Evolutionary conservation across 2,329 filamentous ascomycete genomes (phyloP).

Genomic region (Rutstroemia sp.): DNA sequence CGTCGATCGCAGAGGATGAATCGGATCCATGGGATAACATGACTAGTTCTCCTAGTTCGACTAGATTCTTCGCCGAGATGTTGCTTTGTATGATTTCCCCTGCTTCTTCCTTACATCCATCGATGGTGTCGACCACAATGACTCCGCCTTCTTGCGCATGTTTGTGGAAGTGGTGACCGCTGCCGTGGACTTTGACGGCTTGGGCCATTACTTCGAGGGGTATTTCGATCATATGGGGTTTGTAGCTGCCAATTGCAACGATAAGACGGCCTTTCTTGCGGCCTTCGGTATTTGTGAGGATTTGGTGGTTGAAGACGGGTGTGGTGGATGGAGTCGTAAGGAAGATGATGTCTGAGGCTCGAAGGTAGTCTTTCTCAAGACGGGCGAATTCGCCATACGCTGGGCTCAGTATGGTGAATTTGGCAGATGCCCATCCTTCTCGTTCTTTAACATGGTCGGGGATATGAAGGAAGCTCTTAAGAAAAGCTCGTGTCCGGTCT

Average conservation of each 20-base stretch:
- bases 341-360: conserved; percentile 73
- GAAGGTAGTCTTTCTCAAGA: conserved; percentile 62
- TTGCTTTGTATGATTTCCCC: conserved; percentile 80
- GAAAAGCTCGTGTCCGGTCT: conserved; percentile 44
- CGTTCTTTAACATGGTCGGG: conserved; percentile 38
- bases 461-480: conserved; percentile 42
- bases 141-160: conserved; percentile 57
- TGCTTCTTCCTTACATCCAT: conserved; percentile 66
- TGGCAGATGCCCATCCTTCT: conserved; percentile 57
- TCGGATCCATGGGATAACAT: conserved; percentile 41
- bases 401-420: conserved; percentile 63
- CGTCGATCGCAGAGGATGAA: conserved; percentile 11
- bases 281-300: conserved; percentile 66
- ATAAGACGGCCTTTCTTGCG: conserved; percentile 64
- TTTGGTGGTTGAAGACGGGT: conserved; percentile 66
- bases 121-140: conserved; percentile 69
- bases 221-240: conserved; percentile 73
- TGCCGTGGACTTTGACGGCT: conserved; percentile 46
- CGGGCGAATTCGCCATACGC: conserved; percentile 61
- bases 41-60: conserved; percentile 79
- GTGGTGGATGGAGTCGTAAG: conserved; percentile 73
- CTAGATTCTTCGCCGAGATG: conserved; percentile 65
- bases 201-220: conserved; percentile 68
- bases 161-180: conserved; percentile 56
- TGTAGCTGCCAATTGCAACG: conserved; percentile 62